Conservation (phyloP, 371 early-diverging fungal genomes). For the Entomophthora muscae region DNA sequence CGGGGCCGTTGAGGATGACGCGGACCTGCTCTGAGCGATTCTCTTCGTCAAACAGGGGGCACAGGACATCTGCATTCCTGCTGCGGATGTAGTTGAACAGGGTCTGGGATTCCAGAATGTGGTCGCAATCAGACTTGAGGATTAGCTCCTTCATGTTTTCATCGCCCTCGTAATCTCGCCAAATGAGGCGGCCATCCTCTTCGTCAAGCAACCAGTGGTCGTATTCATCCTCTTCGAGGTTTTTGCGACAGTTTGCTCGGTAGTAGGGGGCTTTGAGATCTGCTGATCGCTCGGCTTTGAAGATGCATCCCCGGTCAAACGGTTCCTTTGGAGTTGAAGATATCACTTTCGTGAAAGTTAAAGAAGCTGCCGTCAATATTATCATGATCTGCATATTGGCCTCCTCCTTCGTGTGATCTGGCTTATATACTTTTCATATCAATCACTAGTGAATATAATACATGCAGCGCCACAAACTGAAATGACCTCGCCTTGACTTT, state of each 20-base stretch:
- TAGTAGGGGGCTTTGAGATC: slow-evolving; percentile 2
- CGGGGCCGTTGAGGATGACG: background rate
- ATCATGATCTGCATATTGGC: no score
- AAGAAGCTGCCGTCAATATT: no score
- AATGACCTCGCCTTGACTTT: no score
- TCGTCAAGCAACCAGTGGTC: background rate
- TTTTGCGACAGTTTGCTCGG: background rate
- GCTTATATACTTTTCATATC: no score
- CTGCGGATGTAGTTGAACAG: background rate
- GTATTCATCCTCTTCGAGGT: background rate
- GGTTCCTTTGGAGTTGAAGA: background rate
- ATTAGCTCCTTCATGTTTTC: background rate
- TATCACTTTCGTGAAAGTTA: background rate
- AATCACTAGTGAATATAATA: no score
- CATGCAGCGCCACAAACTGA: no score
- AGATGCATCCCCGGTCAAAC: background rate
- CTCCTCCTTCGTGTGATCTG: no score
- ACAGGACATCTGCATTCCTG: background rate
- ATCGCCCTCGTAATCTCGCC: background rate
- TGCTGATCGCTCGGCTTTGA: background rate
- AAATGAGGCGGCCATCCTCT: background rate
- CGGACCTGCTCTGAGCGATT: background rate
- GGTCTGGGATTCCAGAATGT: background rate
- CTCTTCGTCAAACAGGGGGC: slow-evolving; percentile 1
- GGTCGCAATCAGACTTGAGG: slow-evolving; percentile 1